A percentile compares a stretch with the other conserved stretches of the same genome.
These are phyloP conservation scores for Mycena leptocephala DNA, from an alignment of 768 basidiomycete genomes.

Conservation along the genomic window DNA sequence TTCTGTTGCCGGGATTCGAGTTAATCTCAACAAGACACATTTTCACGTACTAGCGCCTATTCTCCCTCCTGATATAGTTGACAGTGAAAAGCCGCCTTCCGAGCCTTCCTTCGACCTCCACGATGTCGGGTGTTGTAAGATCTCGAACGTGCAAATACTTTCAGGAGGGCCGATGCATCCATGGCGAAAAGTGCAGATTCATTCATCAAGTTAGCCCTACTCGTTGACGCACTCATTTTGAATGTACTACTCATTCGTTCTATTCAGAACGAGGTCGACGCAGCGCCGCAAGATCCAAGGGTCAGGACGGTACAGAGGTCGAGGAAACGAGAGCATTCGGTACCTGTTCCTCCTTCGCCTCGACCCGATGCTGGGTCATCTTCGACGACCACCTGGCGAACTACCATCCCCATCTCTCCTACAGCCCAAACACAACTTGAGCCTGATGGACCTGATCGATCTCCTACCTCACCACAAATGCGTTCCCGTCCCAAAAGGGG, in stretches of 20 bases:
- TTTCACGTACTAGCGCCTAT: slow-evolving; percentile 18
- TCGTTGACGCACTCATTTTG: not conserved
- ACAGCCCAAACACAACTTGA: not conserved
- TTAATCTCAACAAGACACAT: not conserved
- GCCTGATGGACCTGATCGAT: not conserved
- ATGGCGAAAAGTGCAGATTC: slow-evolving; percentile 34
- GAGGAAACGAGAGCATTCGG: not conserved
- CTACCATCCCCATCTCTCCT: not conserved
- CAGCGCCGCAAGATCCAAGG: not conserved
- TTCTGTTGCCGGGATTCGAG: too few relatives aligned
- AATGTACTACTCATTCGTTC: slow-evolving; percentile 1
- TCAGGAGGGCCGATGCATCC: slow-evolving; percentile 16
- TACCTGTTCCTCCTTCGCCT: not conserved
- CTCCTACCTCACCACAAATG: not conserved
- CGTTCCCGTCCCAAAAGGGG: slow-evolving; percentile 20
- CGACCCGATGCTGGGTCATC: not conserved
- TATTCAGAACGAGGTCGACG: not conserved
- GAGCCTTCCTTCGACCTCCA: not conserved
- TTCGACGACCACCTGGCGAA: not conserved
- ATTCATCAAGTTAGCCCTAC: slow-evolving; percentile 11
- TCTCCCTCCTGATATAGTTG: not conserved
- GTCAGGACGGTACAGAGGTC: not conserved
- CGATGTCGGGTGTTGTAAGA: slow-evolving; percentile 2
- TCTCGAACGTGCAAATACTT: slow-evolving; percentile 21
- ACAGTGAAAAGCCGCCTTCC: slow-evolving; percentile 12